Conservation (phyloP, 2,329 filamentous ascomycete genomes). For the Colletotrichum sp. region DNA sequence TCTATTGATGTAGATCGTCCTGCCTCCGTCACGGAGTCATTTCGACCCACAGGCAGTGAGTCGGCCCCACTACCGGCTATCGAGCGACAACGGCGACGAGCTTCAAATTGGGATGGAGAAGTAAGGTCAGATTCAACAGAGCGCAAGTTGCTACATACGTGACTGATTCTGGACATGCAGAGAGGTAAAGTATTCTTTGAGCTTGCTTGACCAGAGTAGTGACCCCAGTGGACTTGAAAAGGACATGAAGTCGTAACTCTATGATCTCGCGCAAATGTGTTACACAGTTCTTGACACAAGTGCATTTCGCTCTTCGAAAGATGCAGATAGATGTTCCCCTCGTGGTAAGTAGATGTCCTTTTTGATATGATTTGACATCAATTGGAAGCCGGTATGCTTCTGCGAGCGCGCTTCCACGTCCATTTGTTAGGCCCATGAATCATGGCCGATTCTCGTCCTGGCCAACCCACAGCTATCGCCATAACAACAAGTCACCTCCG, state of each 20-base stretch:
- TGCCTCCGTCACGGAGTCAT: fast-evolving
- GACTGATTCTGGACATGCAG: fast-evolving
- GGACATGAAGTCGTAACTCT: not conserved
- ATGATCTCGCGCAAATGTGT: not conserved
- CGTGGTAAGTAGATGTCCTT: not conserved
- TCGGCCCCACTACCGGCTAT: not conserved
- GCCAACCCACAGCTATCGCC: not conserved
- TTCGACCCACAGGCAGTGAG: not conserved
- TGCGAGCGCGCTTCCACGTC: not conserved
- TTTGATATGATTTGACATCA: not conserved
- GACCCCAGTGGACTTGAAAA: not conserved
- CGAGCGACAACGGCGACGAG: not conserved
- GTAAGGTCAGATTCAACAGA: not conserved
- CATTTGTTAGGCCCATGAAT: no score
- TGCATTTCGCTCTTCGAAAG: no score
- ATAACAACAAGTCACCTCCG: not conserved
- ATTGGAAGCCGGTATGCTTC: not conserved
- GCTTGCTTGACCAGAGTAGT: not conserved
- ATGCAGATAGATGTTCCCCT: no score
- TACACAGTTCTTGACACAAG: not conserved
- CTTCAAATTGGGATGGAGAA: not conserved
- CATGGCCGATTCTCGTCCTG: not conserved
- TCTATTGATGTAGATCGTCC: not conserved
- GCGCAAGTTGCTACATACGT: fast-evolving
- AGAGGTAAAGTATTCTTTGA: fast-evolving